phyloP scores from a whole-genome alignment of 208 protist genomes.

The Porcisia deanei region DNA sequence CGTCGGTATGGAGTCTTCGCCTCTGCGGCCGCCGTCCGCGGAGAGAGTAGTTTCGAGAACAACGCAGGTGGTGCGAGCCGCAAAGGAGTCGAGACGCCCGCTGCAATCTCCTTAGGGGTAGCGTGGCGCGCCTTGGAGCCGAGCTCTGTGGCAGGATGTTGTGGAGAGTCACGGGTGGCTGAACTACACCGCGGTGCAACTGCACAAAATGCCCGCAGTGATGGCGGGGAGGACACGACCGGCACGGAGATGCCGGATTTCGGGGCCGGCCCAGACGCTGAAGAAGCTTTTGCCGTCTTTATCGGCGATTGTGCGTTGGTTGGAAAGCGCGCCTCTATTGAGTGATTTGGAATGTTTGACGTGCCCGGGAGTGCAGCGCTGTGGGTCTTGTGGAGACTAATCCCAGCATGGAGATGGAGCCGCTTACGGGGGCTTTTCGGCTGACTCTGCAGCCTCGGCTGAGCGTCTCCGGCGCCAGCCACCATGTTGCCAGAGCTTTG shows the following conservation, averaged over 20 bases:
- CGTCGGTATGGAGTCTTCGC: background rate
- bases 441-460: background rate
- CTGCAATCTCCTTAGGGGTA: background rate
- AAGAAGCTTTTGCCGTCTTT: background rate
- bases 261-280: background rate
- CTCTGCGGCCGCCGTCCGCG: background rate
- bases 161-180: background rate
- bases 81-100: background rate
- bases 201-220: background rate
- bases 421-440: constrained; percentile 1
- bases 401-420: background rate
- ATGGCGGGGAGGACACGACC: background rate
- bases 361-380: background rate
- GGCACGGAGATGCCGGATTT: background rate
- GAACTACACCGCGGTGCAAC: background rate
- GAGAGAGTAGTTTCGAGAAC: background rate
- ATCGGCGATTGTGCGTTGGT: constrained; percentile 1
- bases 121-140: background rate
- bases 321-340: background rate
- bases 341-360: background rate
- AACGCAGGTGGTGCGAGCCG: background rate
- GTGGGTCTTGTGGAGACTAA: background rate
- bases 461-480: background rate
- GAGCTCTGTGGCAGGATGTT: background rate
- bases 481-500: background rate